A percentile compares a stretch with the other conserved stretches of the same genome.
These are phyloP conservation scores for Amphichorda felina DNA, from an alignment of 2,329 filamentous ascomycete genomes.

Conservation along the genomic window DNA sequence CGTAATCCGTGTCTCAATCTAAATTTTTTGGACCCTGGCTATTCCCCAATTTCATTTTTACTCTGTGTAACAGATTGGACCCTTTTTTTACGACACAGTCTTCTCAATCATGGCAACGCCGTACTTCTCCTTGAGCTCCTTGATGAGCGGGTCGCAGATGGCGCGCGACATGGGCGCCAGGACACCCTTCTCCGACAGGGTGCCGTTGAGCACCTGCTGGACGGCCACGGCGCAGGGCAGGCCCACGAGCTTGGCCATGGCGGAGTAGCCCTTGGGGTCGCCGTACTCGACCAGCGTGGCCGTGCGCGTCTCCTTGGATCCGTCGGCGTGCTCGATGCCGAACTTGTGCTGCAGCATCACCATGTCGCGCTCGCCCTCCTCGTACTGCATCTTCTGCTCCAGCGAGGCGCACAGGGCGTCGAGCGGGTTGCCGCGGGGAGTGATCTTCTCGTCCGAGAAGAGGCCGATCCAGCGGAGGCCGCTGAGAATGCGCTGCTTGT, in stretches of 20 bases:
- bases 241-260: constrained; percentile 77
- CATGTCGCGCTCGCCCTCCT: constrained; percentile 70
- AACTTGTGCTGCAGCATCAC: constrained; percentile 76
- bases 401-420: constrained; percentile 85
- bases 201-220: constrained; percentile 66
- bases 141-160: constrained; percentile 62
- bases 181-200: constrained; percentile 59
- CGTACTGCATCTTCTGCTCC: constrained; percentile 86
- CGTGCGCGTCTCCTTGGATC: constrained; percentile 63
- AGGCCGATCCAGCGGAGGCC: constrained; percentile 62
- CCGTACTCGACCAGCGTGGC: constrained; percentile 79
- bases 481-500: constrained; percentile 57
- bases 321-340: constrained; percentile 72
- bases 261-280: constrained; percentile 63
- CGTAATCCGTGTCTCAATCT: too few species aligned
- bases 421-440: constrained; percentile 64
- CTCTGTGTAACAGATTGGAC: too few species aligned
- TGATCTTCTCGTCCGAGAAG: constrained; percentile 59
- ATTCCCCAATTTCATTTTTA: too few species aligned
- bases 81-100: constrained; percentile 2
- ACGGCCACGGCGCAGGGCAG: constrained; percentile 55
- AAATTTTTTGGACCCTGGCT: too few species aligned
- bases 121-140: constrained; percentile 54
- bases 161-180: constrained; percentile 65
- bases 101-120: constrained; percentile 3